These are phyloP conservation scores for Globisporangium okanoganense DNA, from an alignment of 352 stramenopile species.

Conservation along the genomic window DNA sequence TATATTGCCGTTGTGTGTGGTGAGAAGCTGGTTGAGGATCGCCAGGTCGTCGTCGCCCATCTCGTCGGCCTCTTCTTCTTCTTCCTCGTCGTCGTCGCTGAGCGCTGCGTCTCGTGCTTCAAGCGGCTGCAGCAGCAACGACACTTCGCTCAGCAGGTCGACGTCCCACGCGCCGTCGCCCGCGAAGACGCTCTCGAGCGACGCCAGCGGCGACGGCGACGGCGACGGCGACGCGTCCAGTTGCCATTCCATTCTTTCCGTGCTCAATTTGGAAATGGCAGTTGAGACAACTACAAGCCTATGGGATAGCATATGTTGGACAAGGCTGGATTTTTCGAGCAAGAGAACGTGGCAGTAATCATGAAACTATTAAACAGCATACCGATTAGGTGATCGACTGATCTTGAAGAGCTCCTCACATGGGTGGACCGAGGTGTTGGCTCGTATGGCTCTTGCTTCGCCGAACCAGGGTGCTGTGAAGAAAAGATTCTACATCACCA, in stretches of 20 bases:
- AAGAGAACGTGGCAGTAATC: too few species aligned
- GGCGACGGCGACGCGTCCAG: neutral
- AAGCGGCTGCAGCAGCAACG: constrained; percentile 3
- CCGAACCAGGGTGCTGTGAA: too few species aligned
- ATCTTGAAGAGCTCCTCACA: neutral
- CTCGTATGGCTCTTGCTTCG: too few species aligned
- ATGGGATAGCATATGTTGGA: too few species aligned
- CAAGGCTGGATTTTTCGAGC: too few species aligned
- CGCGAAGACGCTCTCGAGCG: neutral
- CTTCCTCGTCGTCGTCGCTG: constrained; percentile 2
- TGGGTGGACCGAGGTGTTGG: too few species aligned
- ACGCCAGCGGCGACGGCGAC: constrained; percentile 3
- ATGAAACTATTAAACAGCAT: too few species aligned
- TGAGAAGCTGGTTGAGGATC: constrained; percentile 14
- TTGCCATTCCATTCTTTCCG: neutral
- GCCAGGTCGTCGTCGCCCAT: constrained; percentile 13
- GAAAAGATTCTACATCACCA: too few species aligned
- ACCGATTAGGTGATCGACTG: neutral
- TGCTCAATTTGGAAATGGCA: neutral
- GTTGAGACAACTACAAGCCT: neutral
- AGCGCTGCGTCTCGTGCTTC: neutral
- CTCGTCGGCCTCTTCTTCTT: neutral
- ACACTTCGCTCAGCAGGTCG: constrained; percentile 13
- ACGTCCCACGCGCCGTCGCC: constrained; percentile 6
- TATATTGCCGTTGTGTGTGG: neutral